Evolutionary conservation across 2,329 filamentous ascomycete genomes (phyloP).

Genomic region (Cladophialophora immunda): DNA sequence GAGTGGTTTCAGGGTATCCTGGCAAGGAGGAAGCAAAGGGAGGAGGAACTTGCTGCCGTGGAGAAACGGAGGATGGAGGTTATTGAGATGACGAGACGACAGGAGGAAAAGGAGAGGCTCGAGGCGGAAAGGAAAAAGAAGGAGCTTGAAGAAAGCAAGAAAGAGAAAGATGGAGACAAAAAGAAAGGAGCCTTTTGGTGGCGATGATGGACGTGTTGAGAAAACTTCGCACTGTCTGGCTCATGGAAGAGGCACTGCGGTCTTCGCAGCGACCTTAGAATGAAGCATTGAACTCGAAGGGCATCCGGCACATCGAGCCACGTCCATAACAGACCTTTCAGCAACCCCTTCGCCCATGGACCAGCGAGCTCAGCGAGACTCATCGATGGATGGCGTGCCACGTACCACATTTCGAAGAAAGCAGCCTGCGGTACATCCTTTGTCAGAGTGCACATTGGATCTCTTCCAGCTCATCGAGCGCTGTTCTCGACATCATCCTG

Average conservation of each 20-base stretch:
- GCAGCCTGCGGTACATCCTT: not conserved
- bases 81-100: constrained; percentile 43
- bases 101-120: constrained; percentile 38
- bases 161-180: constrained; percentile 20
- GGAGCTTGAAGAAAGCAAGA: constrained; percentile 26
- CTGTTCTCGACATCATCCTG: not conserved
- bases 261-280: not conserved
- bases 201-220: constrained; percentile 17
- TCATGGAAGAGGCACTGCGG: not conserved
- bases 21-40: constrained; percentile 72
- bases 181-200: constrained; percentile 28
- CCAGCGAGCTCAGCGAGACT: not conserved
- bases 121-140: constrained; percentile 32
- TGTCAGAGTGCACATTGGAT: not conserved
- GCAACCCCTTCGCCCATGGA: not conserved
- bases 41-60: constrained; percentile 61
- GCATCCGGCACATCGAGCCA: not conserved
- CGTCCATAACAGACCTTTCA: not conserved
- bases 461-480: not conserved
- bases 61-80: constrained; percentile 53
- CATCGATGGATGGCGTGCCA: not conserved
- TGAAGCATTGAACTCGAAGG: not conserved
- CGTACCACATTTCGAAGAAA: not conserved
- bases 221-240: not conserved
- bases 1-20: constrained; percentile 89